Conservation (phyloP, 192 early-diverging fungal species). For the Paraglomus brasilianum region DNA sequence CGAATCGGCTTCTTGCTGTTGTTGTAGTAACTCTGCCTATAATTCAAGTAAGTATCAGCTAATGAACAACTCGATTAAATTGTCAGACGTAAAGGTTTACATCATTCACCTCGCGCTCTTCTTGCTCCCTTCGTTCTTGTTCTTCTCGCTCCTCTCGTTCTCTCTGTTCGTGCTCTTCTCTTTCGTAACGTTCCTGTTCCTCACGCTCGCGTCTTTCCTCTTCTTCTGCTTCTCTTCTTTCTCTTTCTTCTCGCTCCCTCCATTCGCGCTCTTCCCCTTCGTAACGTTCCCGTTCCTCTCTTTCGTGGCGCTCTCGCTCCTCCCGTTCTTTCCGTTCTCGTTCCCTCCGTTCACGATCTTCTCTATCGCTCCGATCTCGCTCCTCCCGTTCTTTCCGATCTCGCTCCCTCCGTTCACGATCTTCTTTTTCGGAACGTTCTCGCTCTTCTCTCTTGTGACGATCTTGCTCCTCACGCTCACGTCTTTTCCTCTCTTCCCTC, state of each 20-base stretch:
- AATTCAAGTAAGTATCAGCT: constrained; percentile 9
- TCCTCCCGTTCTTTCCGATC: constrained; percentile 46
- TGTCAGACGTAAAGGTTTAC: constrained; percentile 23
- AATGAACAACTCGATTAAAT: constrained; percentile 31
- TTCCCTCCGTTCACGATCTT: constrained; percentile 36
- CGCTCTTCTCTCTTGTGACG: constrained; percentile 27
- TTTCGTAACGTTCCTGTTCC: constrained; percentile 32
- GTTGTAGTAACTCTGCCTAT: neutral
- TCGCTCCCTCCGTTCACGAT: constrained; percentile 42
- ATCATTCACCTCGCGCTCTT: constrained; percentile 30
- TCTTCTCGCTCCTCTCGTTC: constrained; percentile 35
- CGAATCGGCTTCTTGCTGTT: neutral
- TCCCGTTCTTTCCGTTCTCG: constrained; percentile 30
- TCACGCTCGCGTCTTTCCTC: constrained; percentile 19
- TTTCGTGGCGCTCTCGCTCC: constrained; percentile 39
- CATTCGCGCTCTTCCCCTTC: constrained; percentile 35
- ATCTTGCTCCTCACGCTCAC: constrained; percentile 36
- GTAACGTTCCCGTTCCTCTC: constrained; percentile 37
- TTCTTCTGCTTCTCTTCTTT: constrained; percentile 29
- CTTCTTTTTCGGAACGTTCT: constrained; percentile 37
- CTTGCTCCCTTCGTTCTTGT: constrained; percentile 27
- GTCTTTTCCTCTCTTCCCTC: constrained; percentile 30
- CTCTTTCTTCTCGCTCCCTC: constrained; percentile 33
- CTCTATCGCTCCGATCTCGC: constrained; percentile 45
- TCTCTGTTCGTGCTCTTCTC: constrained; percentile 27